Evolutionary conservation across 768 basidiomycete species (phyloP).

Genomic region (Pulveroboletus ravenelii): DNA sequence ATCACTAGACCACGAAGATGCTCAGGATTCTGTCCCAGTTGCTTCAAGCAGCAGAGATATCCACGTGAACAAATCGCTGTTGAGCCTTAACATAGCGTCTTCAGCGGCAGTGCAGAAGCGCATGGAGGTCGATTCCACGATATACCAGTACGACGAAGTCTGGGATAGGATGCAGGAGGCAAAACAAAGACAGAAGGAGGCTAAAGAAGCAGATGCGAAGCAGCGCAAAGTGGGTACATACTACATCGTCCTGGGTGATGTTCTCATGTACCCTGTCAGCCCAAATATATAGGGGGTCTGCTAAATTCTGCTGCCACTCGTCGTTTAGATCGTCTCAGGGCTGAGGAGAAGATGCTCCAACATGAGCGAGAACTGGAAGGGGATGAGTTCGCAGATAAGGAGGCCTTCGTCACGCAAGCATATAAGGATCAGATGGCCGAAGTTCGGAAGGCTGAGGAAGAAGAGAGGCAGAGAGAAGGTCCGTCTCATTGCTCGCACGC

Average conservation of each 20-base stretch:
- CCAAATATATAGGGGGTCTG: conserved; percentile 87
- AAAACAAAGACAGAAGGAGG: conserved; percentile 66
- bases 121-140: conserved; percentile 76
- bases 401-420: conserved; percentile 94
- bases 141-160: conserved; percentile 94
- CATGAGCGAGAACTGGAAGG: conserved; percentile 90
- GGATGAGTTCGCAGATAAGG: conserved; percentile 90
- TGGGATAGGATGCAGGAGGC: conserved; percentile 94
- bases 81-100: conserved; percentile 54
- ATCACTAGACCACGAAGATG: conserved; percentile 60
- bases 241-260: neutral
- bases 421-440: conserved; percentile 97
- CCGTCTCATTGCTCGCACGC: conserved; percentile 18
- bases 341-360: conserved; percentile 98
- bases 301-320: conserved; percentile 81
- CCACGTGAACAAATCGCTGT: conserved; percentile 47
- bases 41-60: conserved; percentile 39
- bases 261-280: conserved; percentile 42
- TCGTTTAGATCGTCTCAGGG: conserved; percentile 81
- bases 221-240: conserved; percentile 64
- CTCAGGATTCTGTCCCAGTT: conserved; percentile 45
- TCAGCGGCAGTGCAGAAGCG: conserved; percentile 66
- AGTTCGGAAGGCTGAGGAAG: conserved; percentile 85
- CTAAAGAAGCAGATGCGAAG: conserved; percentile 69
- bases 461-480: conserved; percentile 89